Conservation (phyloP, 306 rosid genomes). For the Biancaea sappan region DNA sequence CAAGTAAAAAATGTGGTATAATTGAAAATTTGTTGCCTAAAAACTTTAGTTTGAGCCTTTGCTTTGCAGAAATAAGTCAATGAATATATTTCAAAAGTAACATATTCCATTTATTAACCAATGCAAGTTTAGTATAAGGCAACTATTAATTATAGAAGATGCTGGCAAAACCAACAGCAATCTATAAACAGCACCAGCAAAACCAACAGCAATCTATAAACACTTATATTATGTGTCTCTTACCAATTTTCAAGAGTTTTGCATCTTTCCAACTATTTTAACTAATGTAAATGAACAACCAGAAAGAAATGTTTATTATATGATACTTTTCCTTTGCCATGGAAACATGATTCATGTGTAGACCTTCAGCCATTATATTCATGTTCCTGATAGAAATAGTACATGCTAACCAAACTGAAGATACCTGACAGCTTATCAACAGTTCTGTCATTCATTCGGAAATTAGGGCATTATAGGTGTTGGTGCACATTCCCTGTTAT, state of each 20-base stretch:
- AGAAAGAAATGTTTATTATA: background rate
- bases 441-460: too few relatives aligned
- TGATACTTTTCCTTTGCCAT: too few relatives aligned
- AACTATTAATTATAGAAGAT: background rate
- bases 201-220: constrained; percentile 14
- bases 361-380: too few relatives aligned
- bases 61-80: constrained; percentile 6
- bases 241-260: background rate
- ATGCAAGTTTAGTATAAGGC: background rate
- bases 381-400: too few relatives aligned
- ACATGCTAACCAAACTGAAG: too few relatives aligned
- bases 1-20: background rate
- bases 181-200: constrained; percentile 13
- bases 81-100: background rate
- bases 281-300: background rate
- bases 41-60: background rate
- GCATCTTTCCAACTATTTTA: background rate
- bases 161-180: too few relatives aligned
- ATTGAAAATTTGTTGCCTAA: background rate
- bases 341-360: too few relatives aligned
- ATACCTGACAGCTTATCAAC: too few relatives aligned
- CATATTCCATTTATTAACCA: background rate
- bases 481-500: too few relatives aligned
- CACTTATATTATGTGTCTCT: background rate
- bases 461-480: too few relatives aligned